These are phyloP conservation scores for Colletotrichum plurivorum DNA, from an alignment of 2,329 filamentous ascomycete genomes.

Conservation along the genomic window DNA sequence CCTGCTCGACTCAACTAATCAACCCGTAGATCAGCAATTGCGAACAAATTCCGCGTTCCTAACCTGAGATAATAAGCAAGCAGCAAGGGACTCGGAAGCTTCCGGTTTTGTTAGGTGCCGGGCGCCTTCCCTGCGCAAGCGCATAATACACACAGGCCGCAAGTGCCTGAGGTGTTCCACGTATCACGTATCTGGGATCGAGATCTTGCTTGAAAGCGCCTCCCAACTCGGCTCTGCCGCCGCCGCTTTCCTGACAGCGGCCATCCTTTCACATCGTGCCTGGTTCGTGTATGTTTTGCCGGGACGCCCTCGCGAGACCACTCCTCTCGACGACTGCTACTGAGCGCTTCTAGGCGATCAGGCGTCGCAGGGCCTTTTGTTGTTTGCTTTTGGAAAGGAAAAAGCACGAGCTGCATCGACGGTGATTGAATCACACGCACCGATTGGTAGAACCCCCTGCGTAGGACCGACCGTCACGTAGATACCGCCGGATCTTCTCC, in stretches of 20 bases:
- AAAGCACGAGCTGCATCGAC: not conserved
- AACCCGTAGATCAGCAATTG: too few relatives aligned
- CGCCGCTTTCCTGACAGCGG: conserved; percentile 6
- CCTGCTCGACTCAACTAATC: too few relatives aligned
- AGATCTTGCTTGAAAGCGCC: conserved; percentile 35
- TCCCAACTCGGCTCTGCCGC: not conserved
- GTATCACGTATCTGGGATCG: conserved; percentile 13
- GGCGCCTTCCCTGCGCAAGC: not conserved
- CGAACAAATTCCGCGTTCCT: too few relatives aligned
- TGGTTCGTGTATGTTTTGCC: not conserved
- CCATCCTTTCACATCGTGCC: not conserved
- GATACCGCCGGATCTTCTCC: conserved; percentile 11
- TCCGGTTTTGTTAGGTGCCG: not conserved
- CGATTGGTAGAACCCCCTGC: not conserved
- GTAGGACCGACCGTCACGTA: not conserved
- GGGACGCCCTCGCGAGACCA: not conserved
- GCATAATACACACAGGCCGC: not conserved
- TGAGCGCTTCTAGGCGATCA: conserved; percentile 24
- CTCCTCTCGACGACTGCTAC: not conserved
- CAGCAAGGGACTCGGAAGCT: too few relatives aligned
- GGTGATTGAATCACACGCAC: not conserved
- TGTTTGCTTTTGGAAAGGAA: too few relatives aligned
- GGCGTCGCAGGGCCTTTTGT: not conserved
- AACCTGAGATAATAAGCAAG: not conserved
- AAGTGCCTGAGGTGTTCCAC: not conserved